Conservation (phyloP, 345 rosid species). For the Clarkia xantiana region DNA sequence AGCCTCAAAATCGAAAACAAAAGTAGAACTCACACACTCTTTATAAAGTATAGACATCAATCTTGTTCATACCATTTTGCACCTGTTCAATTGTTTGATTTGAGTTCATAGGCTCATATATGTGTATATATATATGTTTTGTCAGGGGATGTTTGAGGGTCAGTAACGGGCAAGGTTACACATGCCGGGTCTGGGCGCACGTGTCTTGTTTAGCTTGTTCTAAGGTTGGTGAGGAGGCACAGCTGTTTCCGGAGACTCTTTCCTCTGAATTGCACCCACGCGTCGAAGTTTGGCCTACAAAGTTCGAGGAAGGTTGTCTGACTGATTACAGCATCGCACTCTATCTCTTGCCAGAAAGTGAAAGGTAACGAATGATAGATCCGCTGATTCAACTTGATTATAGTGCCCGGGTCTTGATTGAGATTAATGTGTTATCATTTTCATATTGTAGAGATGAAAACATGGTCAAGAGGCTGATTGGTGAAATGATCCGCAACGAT, state of each 20-base stretch:
- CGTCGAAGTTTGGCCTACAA: constrained; percentile 41
- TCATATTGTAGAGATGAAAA: constrained; percentile 20
- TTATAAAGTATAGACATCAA: too few species aligned
- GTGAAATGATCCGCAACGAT: constrained; percentile 34
- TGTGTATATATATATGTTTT: too few species aligned
- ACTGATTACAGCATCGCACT: constrained; percentile 39
- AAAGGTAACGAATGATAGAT: constrained; percentile 27
- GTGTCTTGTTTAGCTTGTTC: constrained; percentile 46
- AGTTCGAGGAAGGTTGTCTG: constrained; percentile 36
- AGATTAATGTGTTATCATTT: too few species aligned
- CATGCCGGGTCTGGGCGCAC: constrained; percentile 38
- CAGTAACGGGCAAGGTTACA: constrained; percentile 5
- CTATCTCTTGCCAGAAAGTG: constrained; percentile 42
- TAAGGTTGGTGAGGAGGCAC: constrained; percentile 32
- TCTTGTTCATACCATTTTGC: too few species aligned
- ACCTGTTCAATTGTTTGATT: too few species aligned
- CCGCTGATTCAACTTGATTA: too few species aligned
- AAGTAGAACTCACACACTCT: too few species aligned
- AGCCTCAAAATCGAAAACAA: too few species aligned
- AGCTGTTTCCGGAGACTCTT: constrained; percentile 24
- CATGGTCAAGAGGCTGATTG: constrained; percentile 25
- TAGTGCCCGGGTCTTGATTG: too few species aligned
- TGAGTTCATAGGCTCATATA: too few species aligned
- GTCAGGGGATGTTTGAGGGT: constrained; percentile 42
- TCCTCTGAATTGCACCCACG: constrained; percentile 38